Evolutionary conservation across 257 asterid species (phyloP).

Genomic region (Osmanthus fragrans): DNA sequence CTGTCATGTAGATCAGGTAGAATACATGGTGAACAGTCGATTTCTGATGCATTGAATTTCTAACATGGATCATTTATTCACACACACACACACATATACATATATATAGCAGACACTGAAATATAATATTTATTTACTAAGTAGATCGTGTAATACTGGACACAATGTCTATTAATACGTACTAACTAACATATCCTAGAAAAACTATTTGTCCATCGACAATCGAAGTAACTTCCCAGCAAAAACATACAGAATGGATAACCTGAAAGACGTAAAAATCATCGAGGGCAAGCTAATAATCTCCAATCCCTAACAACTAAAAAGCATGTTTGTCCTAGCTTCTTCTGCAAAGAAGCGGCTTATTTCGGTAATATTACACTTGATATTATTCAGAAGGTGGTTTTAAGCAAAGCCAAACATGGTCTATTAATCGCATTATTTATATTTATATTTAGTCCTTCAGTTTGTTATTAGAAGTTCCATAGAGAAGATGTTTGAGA

Average conservation of each 20-base stretch:
- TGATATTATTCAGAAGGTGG: too few relatives aligned
- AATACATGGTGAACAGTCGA: neutral
- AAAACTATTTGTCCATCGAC: constrained; percentile 9
- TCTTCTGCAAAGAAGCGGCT: neutral
- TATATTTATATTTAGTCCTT: neutral
- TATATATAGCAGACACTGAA: too few relatives aligned
- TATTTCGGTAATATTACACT: neutral
- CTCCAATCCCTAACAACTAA: neutral
- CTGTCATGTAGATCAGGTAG: too few relatives aligned
- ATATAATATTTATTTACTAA: too few relatives aligned
- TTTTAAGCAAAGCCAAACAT: neutral
- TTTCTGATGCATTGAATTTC: neutral
- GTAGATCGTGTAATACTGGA: too few relatives aligned
- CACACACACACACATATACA: too few relatives aligned
- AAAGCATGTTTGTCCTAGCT: neutral
- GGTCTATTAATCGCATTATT: neutral
- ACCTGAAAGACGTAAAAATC: neutral
- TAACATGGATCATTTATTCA: neutral
- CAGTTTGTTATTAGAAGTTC: neutral
- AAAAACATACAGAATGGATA: neutral
- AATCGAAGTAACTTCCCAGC: neutral
- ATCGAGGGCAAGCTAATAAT: neutral
- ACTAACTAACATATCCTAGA: neutral
- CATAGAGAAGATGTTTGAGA: neutral
- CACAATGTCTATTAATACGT: neutral